Evolutionary conservation across 495 filamentous ascomycete species (phyloP).

Genomic region (Penicillium pulvis): DNA sequence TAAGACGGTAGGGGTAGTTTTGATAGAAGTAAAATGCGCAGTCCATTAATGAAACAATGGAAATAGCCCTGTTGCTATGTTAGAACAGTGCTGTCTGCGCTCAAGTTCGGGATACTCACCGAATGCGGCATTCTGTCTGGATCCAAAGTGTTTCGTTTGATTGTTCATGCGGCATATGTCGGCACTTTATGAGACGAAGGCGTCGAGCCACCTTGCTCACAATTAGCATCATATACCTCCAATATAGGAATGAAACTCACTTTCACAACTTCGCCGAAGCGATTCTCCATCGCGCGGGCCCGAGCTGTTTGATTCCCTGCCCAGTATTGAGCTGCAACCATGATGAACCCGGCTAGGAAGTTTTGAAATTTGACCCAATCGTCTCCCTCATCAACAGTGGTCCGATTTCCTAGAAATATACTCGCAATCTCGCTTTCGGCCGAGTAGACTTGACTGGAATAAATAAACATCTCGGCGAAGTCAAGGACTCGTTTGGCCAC

Average conservation of each 20-base stretch:
- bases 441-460: conserved; percentile 45
- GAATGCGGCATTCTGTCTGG: conserved; percentile 47
- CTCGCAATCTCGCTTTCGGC: conserved; percentile 43
- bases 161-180: conserved; percentile 35
- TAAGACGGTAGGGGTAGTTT: conserved; percentile 46
- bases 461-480: conserved; percentile 49
- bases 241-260: conserved; percentile 16
- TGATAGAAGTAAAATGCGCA: conserved; percentile 50
- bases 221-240: background rate
- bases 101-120: conserved; percentile 22
- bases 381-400: conserved; percentile 24
- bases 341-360: conserved; percentile 48
- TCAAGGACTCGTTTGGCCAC: conserved; percentile 46
- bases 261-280: conserved; percentile 47
- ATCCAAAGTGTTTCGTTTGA: conserved; percentile 42
- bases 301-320: conserved; percentile 41
- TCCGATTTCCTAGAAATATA: conserved; percentile 27
- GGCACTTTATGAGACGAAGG: conserved; percentile 36
- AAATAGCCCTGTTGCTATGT: conserved; percentile 34
- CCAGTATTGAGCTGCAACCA: conserved; percentile 49
- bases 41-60: conserved; percentile 42
- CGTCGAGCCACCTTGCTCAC: conserved; percentile 36
- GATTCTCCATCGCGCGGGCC: conserved; percentile 47
- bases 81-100: conserved; percentile 1
- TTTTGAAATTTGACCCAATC: conserved; percentile 47